These are phyloP conservation scores for Pogostemon cablin DNA, from an alignment of 257 asterid genomes.

Conservation along the genomic window DNA sequence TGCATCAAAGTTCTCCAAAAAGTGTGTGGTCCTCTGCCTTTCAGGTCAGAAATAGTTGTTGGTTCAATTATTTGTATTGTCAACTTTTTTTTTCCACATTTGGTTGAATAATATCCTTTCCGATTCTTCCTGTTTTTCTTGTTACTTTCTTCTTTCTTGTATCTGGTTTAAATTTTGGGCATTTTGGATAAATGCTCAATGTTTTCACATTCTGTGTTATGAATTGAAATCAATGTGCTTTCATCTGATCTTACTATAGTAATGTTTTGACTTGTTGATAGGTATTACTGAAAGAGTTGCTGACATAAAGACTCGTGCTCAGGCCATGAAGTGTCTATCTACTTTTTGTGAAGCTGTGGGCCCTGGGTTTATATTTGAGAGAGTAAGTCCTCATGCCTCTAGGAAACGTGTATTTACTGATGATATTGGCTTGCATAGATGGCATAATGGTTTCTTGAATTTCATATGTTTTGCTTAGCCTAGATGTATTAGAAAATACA, in stretches of 20 bases:
- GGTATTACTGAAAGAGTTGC: constrained; percentile 97
- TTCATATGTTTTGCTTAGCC: constrained; percentile 15
- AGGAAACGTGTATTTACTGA: neutral
- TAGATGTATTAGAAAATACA: constrained; percentile 10
- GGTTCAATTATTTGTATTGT: neutral
- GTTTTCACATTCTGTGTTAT: constrained; percentile 11
- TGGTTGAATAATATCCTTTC: constrained; percentile 1
- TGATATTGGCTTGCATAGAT: constrained; percentile 13
- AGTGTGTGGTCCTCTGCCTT: constrained; percentile 89
- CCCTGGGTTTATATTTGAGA: constrained; percentile 91
- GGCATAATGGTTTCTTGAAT: neutral
- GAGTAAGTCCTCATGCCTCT: constrained; percentile 57
- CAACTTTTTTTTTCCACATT: neutral
- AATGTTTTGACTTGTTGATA: constrained; percentile 39
- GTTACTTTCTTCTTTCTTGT: constrained; percentile 19
- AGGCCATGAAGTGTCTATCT: constrained; percentile 93
- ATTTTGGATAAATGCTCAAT: constrained; percentile 10
- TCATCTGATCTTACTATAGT: constrained; percentile 27
- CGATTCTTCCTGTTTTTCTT: neutral
- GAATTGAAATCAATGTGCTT: constrained; percentile 22
- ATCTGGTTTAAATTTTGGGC: constrained; percentile 12
- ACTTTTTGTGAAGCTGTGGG: constrained; percentile 96
- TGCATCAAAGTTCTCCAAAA: constrained; percentile 84
- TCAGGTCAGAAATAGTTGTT: constrained; percentile 49
- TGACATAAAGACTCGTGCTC: constrained; percentile 95